A percentile compares a stretch with the other conserved stretches of the same genome.
phyloP scores from a whole-genome alignment of 2,329 filamentous ascomycete genomes.

The Sordariomycetes sp. region DNA sequence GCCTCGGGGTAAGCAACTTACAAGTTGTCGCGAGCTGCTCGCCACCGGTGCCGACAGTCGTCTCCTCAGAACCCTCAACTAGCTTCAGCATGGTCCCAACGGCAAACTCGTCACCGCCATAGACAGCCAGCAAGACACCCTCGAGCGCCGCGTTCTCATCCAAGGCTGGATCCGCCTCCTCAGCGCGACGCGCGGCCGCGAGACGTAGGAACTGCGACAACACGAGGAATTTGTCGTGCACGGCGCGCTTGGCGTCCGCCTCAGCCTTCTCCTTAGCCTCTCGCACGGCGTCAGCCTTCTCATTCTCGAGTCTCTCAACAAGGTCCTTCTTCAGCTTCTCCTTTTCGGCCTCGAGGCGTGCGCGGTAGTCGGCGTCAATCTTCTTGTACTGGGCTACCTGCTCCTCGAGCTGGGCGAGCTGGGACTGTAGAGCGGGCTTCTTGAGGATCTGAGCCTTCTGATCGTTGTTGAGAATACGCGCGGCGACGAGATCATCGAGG shows the following conservation, averaged over 20 bases:
- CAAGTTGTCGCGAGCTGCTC: constrained; percentile 57
- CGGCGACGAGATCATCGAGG: constrained; percentile 58
- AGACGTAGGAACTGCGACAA: constrained; percentile 71
- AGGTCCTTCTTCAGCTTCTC: constrained; percentile 45
- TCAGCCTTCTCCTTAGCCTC: constrained; percentile 40
- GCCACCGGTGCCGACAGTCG: constrained; percentile 50
- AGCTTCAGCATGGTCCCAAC: constrained; percentile 67
- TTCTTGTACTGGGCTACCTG: constrained; percentile 64
- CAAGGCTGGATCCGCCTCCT: constrained; percentile 48
- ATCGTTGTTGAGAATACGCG: constrained; percentile 66
- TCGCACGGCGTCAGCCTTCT: constrained; percentile 37
- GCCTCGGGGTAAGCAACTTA: constrained; percentile 27
- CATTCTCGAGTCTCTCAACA: constrained; percentile 31
- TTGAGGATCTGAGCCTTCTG: constrained; percentile 67
- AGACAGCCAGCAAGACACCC: constrained; percentile 65
- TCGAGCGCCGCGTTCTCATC: constrained; percentile 75
- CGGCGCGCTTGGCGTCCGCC: constrained; percentile 37
- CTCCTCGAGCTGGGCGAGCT: constrained; percentile 59
- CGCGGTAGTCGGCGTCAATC: constrained; percentile 58
- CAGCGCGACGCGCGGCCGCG: constrained; percentile 60
- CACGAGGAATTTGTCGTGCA: constrained; percentile 52
- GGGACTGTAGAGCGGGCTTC: constrained; percentile 58
- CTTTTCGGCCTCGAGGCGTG: constrained; percentile 43
- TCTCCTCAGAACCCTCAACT: constrained; percentile 57
- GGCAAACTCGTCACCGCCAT: constrained; percentile 63